A percentile compares a stretch with the other conserved stretches of the same genome.
Evolutionary conservation across 2,329 filamentous ascomycete species (phyloP).

Genomic region (Penicillium sp.): DNA sequence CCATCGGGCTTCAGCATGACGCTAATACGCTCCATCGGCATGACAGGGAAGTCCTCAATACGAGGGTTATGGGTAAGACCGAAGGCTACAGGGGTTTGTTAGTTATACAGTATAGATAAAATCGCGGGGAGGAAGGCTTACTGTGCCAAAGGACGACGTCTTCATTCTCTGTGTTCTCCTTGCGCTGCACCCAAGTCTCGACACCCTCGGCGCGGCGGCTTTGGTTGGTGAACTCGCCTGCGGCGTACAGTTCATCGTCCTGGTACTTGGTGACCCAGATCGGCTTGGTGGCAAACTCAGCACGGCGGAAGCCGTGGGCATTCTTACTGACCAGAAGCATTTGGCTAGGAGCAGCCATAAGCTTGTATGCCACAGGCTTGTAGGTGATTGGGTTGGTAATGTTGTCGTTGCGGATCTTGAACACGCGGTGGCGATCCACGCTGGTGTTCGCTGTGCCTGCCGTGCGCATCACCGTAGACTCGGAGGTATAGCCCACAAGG

Average conservation of each 20-base stretch:
- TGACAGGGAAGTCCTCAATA: slow-evolving; percentile 67
- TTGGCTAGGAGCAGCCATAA: slow-evolving; percentile 58
- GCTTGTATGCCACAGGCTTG: slow-evolving; percentile 57
- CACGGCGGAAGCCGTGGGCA: slow-evolving; percentile 51
- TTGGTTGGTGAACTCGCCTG: slow-evolving; percentile 59
- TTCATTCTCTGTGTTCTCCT: slow-evolving; percentile 51
- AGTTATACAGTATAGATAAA: slow-evolving; percentile 19
- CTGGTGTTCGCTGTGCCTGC: slow-evolving; percentile 52
- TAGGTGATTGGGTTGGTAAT: slow-evolving; percentile 56
- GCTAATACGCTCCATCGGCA: slow-evolving; percentile 60
- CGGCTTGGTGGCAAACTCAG: slow-evolving; percentile 56
- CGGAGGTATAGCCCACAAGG: slow-evolving; percentile 52
- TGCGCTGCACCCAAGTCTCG: slow-evolving; percentile 51
- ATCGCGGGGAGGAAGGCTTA: slow-evolving; percentile 35
- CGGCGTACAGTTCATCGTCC: slow-evolving; percentile 55
- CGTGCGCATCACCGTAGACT: slow-evolving; percentile 49
- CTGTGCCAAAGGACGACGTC: slow-evolving; percentile 43
- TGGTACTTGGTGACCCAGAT: slow-evolving; percentile 58
- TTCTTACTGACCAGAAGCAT: slow-evolving; percentile 55
- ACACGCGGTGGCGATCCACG: slow-evolving; percentile 51
- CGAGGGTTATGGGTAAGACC: slow-evolving; percentile 65
- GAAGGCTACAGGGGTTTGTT: slow-evolving; percentile 33
- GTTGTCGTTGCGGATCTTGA: slow-evolving; percentile 59
- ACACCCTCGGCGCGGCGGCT: slow-evolving; percentile 56
- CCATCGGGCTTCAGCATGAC: slow-evolving; percentile 52